Evolutionary conservation across 2,329 filamentous ascomycete genomes (phyloP).

Genomic region (Penicillium brevicompactum): DNA sequence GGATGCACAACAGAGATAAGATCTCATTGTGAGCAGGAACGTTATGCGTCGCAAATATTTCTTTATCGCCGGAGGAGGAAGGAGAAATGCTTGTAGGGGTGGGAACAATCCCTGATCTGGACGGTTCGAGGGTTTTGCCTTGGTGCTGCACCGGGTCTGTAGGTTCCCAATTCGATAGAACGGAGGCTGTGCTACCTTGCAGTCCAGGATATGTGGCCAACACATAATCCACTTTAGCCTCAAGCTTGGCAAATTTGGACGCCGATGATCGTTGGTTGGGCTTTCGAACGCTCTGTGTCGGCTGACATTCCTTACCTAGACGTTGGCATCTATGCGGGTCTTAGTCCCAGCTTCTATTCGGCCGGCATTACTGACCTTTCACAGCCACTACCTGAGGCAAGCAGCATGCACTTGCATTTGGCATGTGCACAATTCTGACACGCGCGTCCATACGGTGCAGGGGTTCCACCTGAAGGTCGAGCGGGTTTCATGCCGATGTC

Average conservation of each 20-base stretch:
- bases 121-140: neutral
- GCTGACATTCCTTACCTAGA: conserved; percentile 45
- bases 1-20: conserved; percentile 16
- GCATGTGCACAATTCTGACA: conserved; percentile 12
- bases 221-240: conserved; percentile 33
- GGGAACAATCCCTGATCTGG: neutral
- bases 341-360: conserved; percentile 2
- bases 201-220: conserved; percentile 19
- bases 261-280: conserved; percentile 31
- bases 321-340: conserved; percentile 42
- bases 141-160: neutral
- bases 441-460: conserved; percentile 11
- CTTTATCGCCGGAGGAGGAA: neutral
- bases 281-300: conserved; percentile 35
- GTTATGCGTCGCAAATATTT: neutral
- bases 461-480: neutral
- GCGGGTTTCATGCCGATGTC: conserved; percentile 6
- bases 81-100: conserved; percentile 6
- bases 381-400: conserved; percentile 27
- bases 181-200: conserved; percentile 18
- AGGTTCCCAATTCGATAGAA: conserved; percentile 19
- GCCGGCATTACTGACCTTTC: conserved; percentile 26
- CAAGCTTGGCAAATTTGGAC: conserved; percentile 28
- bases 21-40: conserved; percentile 5
- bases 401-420: conserved; percentile 31